These are phyloP conservation scores for Amanita rimosa DNA, from an alignment of 768 basidiomycete genomes.

Conservation along the genomic window DNA sequence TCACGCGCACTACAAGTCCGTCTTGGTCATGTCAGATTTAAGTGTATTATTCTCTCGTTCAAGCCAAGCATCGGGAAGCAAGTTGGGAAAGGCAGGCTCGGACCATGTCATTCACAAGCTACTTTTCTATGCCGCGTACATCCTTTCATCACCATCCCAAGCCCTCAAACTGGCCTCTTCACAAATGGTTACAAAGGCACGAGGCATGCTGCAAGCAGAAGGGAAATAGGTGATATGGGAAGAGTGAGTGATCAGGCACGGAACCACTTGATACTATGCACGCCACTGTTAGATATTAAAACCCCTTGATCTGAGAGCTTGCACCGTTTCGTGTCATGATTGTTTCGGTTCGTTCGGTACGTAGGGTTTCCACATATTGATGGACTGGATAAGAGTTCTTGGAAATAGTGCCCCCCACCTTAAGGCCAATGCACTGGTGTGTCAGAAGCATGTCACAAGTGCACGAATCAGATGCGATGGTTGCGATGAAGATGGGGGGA, in stretches of 20 bases:
- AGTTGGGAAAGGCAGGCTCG: constrained; percentile 4
- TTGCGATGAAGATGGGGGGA: neutral
- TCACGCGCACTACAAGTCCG: constrained; percentile 27
- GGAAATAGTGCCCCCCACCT: too few species aligned
- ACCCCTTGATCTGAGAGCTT: too few species aligned
- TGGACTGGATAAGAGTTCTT: too few species aligned
- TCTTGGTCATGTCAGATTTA: constrained; percentile 49
- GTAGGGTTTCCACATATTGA: too few species aligned
- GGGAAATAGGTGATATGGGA: neutral
- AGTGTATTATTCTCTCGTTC: constrained; percentile 23
- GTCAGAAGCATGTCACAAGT: too few species aligned
- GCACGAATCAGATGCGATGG: neutral
- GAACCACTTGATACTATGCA: too few species aligned
- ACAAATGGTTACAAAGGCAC: constrained; percentile 22
- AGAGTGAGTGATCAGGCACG: neutral
- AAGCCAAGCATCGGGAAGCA: neutral
- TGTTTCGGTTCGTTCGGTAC: too few species aligned
- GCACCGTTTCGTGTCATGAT: too few species aligned
- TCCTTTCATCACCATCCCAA: constrained; percentile 34
- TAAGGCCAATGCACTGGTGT: too few species aligned
- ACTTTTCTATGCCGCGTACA: constrained; percentile 57
- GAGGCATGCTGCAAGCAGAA: constrained; percentile 15
- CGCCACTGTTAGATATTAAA: too few species aligned
- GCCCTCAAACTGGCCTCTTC: constrained; percentile 29
- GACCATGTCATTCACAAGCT: constrained; percentile 49